Base-by-base conservation (phyloP, 306 rosid genomes). In the Prosopis cineraria region DNA sequence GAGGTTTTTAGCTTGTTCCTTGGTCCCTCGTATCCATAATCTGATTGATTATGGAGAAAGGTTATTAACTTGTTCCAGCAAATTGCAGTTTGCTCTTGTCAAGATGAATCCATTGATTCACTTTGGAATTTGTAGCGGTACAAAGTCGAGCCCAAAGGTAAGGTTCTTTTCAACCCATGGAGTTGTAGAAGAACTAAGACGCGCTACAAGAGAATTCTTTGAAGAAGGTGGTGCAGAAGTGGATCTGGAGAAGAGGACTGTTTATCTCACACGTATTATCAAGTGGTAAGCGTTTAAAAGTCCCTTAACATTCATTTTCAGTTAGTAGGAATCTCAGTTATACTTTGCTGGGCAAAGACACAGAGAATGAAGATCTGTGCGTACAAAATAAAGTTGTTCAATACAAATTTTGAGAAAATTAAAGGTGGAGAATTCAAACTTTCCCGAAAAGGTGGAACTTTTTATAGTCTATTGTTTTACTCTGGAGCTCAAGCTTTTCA, bases 41-140 rank as follows among this genome's bases (percentile, higher is more conserved):
- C 40, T 68, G 74, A 73, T 67, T 55, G 20, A 20, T 60, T 48
- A 44, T 45, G 59, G 53, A 67, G 64, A 68, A 68, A 33, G 67
- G 52, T 36, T 86, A 80, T 16, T 45, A 3, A 77, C 74, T 65
- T 50, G 77, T 34, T 80, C 75, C 43, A 12, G 39, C 58, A 40
- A 75, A 70, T 80, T 76, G 55, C 91, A 94, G 98, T 84, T 89
- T 68, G 85, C 90, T 55, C 78, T 84, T 43, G 83, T 76, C 62
- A 89, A 91, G 84, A 77, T 92, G 81, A 92, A 90, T 79, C 97
- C 97, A 2, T 69, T 94, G 73, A 66, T 92, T 33, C 98, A 94
- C 70, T 94, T 92, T 64, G 98, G 97, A 63, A 88, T 94, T 11
- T 92, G 97, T 73, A 85, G 87, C 13, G 98, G 97, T 20, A 83